Conservation (phyloP, 2,329 filamentous ascomycete species). For the Diaporthe longicolla region DNA sequence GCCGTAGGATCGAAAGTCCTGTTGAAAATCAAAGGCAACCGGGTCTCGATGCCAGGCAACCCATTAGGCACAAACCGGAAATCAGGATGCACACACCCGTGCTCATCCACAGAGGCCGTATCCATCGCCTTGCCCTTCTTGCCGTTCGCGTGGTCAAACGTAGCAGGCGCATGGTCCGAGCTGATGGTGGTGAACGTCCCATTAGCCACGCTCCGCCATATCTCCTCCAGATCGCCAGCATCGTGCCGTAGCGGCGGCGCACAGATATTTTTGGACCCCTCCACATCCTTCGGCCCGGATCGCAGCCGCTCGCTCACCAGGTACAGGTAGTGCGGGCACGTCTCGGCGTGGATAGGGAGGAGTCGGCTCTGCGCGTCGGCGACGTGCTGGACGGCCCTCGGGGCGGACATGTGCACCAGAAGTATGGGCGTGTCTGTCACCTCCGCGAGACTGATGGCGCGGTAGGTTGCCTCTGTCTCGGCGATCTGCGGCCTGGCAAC, state of each 20-base stretch:
- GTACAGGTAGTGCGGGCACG: conserved; percentile 71
- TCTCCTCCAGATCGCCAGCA: conserved; percentile 62
- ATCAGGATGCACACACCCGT: conserved; percentile 35
- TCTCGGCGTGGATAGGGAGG: conserved; percentile 69
- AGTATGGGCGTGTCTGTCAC: conserved; percentile 66
- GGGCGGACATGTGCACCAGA: conserved; percentile 66
- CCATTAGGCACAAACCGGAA: conserved; percentile 73
- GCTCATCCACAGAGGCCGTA: conserved; percentile 47
- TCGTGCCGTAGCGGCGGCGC: conserved; percentile 63
- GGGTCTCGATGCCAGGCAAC: conserved; percentile 70
- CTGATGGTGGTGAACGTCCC: conserved; percentile 69
- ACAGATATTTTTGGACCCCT: conserved; percentile 69
- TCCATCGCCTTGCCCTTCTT: conserved; percentile 47
- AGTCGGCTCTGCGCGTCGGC: conserved; percentile 63
- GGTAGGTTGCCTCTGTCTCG: conserved; percentile 63
- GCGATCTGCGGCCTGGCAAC: conserved; percentile 60
- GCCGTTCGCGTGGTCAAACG: conserved; percentile 59
- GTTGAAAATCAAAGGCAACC: conserved; percentile 61
- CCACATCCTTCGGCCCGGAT: conserved; percentile 53
- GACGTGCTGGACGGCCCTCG: conserved; percentile 62
- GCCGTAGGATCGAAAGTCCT: conserved; percentile 39
- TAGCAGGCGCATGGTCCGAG: conserved; percentile 63
- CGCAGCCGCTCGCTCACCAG: conserved; percentile 61
- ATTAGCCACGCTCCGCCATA: conserved; percentile 66
- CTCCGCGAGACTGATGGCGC: conserved; percentile 64